Percentiles rank a stretch among this genome's conserved stretches.
Evolutionary conservation across 106 monocot genomes (phyloP).

Genomic region (Gastrodia elata): DNA sequence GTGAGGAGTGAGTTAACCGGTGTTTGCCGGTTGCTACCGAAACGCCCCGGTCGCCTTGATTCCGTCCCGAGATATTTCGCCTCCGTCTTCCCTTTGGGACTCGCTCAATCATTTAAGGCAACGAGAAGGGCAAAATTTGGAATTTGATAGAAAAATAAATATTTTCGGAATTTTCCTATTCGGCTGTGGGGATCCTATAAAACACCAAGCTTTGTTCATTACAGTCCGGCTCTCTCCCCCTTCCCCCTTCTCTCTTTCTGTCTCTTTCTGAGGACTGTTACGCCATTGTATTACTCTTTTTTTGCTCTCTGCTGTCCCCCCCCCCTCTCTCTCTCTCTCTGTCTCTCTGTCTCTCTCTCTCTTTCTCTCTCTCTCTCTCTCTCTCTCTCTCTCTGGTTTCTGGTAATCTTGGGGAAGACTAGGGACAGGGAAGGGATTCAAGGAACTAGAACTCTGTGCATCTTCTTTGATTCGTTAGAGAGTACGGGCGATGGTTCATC

Average conservation of each 20-base stretch:
- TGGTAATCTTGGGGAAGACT: neutral
- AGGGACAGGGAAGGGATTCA: neutral
- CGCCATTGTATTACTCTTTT: neutral
- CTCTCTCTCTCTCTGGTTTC: neutral
- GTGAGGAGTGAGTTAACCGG: neutral
- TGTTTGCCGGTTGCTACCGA: neutral
- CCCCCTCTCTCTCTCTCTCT: constrained; percentile 11
- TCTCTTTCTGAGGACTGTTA: neutral
- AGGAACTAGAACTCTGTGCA: constrained; percentile 2
- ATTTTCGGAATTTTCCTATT: neutral
- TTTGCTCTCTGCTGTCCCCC: neutral
- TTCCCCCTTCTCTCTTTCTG: neutral
- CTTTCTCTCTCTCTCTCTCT: constrained; percentile 13
- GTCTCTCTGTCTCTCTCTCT: neutral
- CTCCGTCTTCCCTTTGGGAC: neutral
- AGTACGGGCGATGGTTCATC: neutral
- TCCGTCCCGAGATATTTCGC: neutral
- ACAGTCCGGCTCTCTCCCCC: neutral
- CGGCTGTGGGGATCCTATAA: constrained; percentile 5
- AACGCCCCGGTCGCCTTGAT: neutral
- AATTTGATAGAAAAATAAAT: neutral
- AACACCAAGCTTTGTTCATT: neutral
- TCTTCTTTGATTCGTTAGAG: neutral
- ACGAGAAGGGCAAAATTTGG: neutral
- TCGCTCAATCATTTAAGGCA: neutral